Base-by-base conservation (phyloP, 1,284 basidiomycete genomes). In the Meira nashicola region DNA sequence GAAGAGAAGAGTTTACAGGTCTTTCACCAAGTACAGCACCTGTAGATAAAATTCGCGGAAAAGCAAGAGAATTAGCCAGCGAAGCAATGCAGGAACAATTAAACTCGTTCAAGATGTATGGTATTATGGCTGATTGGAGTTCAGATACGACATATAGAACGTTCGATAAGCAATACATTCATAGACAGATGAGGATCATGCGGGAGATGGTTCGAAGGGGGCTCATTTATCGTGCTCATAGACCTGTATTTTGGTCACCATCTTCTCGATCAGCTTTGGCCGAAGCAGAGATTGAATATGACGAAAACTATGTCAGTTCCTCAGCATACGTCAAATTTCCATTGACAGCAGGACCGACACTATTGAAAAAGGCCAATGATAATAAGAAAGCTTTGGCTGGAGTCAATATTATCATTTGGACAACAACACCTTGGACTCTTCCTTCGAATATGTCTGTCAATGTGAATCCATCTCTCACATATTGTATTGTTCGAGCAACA, bases 391-490 rank as follows among this genome's bases (percentile, higher is more conserved):
- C 43, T 17, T 44, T 58, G 37, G 55, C 53, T 12, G 58, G 62
- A 44, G 43, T 59, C 2, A 83, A 84, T 17, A 70, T 94, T 10
- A 81, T 92, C 37, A 88, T 96, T n/a, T 99, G 95, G 95, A 98
- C 94, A 1, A 99, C 95, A 0, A 98, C 94, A 0, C 91, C 95
- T 0, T 99, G 94, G 94, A 96, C 91, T 7, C 81, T 98, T 49
- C 90, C 90, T 1, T 90, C 91, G 0, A 98, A 99, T 74, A 92
- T 94, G 92, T 92, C 88, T 5, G 88, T 98, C 54, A 89, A 90
- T 2, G 87, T 93, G 1, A 83, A 92, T 67, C 81, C 84, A 0
- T 86, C 88, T 0, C 82, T 95, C 67, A 76, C 80, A 5, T 98
- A 98, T 75, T 81, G 82, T 15, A 70, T 92, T 7, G 82, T 89